Conservation (phyloP, 129 eudicot species). For the carrot (Daucus carota) region DNA sequence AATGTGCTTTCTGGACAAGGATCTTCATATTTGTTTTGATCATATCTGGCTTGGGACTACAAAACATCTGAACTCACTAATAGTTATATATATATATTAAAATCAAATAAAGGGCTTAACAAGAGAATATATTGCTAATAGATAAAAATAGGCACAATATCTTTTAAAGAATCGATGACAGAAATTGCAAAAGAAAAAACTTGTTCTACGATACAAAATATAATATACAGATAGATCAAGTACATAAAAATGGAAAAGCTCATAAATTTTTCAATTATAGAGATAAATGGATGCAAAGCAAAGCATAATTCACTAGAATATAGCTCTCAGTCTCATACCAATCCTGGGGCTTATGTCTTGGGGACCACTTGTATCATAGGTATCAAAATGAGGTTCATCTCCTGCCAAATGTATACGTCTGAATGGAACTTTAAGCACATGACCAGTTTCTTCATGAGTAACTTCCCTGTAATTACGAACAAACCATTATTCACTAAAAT, state of each 20-base stretch:
- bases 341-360: slow-evolving; percentile 76
- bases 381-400: slow-evolving; percentile 93
- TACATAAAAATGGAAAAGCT: not conserved
- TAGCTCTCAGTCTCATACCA: slow-evolving; percentile 32
- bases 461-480: slow-evolving; percentile 54
- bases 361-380: slow-evolving; percentile 98
- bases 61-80: not conserved
- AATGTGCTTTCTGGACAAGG: not conserved
- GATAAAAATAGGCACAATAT: not conserved
- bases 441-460: slow-evolving; percentile 70
- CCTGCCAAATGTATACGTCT: slow-evolving; percentile 87
- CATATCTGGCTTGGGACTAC: too few species aligned
- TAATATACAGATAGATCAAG: not conserved
- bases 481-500: slow-evolving; percentile 4
- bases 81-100: not conserved
- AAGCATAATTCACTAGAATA: not conserved
- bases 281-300: not conserved
- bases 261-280: not conserved
- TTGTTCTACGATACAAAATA: not conserved
- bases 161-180: not conserved
- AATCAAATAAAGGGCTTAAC: not conserved
- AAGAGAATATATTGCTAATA: not conserved
- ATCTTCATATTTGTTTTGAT: not conserved
- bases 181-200: not conserved
- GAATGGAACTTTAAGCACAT: slow-evolving; percentile 89